A percentile compares a stretch with the other conserved stretches of the same genome.
Evolutionary conservation across 495 filamentous ascomycete genomes (phyloP).

Genomic region (Penicillium nucicola): DNA sequence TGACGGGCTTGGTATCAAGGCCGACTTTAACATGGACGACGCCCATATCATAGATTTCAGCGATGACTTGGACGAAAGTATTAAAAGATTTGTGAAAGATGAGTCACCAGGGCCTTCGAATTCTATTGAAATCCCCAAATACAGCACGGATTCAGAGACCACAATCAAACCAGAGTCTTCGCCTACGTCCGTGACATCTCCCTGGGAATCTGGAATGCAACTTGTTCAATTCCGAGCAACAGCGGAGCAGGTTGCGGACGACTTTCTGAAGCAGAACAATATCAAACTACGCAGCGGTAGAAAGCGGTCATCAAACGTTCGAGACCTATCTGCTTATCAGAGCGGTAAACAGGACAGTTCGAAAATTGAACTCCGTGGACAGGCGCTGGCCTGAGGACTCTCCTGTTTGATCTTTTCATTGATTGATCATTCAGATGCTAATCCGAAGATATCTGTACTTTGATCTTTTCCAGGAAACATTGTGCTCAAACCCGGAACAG

Average conservation of each 20-base stretch:
- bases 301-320: background rate
- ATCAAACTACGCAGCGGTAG: slow-evolving; percentile 4
- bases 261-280: slow-evolving; percentile 13
- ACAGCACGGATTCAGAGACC: background rate
- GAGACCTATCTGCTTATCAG: slow-evolving; percentile 8
- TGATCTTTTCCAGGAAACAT: too few relatives aligned
- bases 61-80: slow-evolving; percentile 12
- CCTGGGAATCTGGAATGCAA: slow-evolving; percentile 25
- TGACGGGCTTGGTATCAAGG: background rate
- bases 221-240: slow-evolving; percentile 26
- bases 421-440: too few relatives aligned
- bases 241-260: slow-evolving; percentile 25
- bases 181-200: background rate
- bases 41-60: slow-evolving; percentile 6
- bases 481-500: too few relatives aligned
- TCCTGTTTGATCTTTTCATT: too few relatives aligned
- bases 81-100: slow-evolving; percentile 7
- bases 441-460: too few relatives aligned
- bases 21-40: slow-evolving; percentile 9
- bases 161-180: background rate
- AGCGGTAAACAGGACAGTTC: slow-evolving; percentile 4
- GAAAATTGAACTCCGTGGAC: background rate
- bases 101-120: background rate
- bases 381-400: too few relatives aligned
- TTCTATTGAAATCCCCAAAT: background rate